phyloP scores from a whole-genome alignment of 1,139 yeast genomes.

The Yamadazyma siamensis region DNA sequence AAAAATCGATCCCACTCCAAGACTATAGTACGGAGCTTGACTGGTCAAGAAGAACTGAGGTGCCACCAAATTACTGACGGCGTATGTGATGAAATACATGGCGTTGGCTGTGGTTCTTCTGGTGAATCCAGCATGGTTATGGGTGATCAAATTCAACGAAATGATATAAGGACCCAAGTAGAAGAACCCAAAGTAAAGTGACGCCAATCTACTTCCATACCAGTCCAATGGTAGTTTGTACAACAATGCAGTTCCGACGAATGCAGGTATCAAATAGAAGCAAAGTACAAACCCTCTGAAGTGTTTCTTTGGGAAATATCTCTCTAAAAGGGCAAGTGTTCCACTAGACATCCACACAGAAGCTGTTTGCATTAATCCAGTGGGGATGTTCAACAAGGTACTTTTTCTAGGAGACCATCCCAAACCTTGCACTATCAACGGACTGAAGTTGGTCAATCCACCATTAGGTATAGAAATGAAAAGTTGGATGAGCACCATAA shows the following conservation, averaged over 20 bases:
- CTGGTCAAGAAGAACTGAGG: conserved; percentile 23
- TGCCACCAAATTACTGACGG: conserved; percentile 26
- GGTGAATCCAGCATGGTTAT: conserved; percentile 25
- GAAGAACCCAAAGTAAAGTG: conserved; percentile 11
- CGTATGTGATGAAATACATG: conserved; percentile 22
- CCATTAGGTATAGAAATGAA: conserved; percentile 25
- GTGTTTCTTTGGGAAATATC: conserved; percentile 10
- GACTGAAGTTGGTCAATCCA: conserved; percentile 23
- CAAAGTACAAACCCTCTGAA: conserved; percentile 10
- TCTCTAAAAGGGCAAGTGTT: conserved; percentile 8
- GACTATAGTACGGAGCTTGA: conserved; percentile 24
- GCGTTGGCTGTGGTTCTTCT: conserved; percentile 22
- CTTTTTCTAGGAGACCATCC: conserved; percentile 16
- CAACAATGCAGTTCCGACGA: conserved; percentile 12
- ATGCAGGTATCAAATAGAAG: conserved; percentile 10
- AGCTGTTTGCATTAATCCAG: conserved; percentile 10
- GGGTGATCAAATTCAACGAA: conserved; percentile 23
- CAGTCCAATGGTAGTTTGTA: conserved; percentile 8
- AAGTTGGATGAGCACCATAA: conserved; percentile 15
- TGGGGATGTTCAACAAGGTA: conserved; percentile 9
- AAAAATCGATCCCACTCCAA: conserved; percentile 23
- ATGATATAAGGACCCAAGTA: conserved; percentile 22
- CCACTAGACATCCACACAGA: conserved; percentile 10
- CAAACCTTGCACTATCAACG: conserved; percentile 21
- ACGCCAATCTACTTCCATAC: conserved; percentile 8